A percentile compares a stretch with the other conserved stretches of the same genome.
phyloP scores from a whole-genome alignment of 1,284 basidiomycete genomes.

The Anthracocystis setariae region DNA sequence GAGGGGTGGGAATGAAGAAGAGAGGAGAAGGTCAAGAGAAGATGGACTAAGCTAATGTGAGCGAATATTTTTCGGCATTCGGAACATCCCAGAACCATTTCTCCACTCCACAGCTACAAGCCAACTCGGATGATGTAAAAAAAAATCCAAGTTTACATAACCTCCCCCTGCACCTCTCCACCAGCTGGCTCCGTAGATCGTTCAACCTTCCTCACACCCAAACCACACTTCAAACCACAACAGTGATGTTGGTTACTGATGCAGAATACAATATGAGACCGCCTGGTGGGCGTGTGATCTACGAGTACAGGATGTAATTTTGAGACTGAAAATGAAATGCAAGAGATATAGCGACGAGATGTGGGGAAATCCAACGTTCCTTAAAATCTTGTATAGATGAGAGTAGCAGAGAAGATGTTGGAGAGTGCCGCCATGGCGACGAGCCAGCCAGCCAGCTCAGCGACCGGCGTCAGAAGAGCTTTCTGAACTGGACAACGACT shows the following conservation, averaged over 20 bases:
- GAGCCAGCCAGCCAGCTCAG: too few relatives aligned
- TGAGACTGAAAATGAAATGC: constrained; percentile 1
- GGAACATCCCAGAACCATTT: constrained; percentile 7
- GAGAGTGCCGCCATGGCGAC: too few relatives aligned
- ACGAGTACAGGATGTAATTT: not conserved
- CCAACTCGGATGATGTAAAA: not conserved
- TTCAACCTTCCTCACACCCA: not conserved
- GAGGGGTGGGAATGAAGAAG: not conserved
- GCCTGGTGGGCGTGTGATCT: not conserved
- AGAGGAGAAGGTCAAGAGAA: too few relatives aligned
- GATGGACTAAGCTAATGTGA: not conserved
- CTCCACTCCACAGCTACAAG: too few relatives aligned
- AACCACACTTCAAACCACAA: not conserved
- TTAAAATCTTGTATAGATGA: too few relatives aligned
- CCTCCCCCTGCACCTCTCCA: too few relatives aligned
- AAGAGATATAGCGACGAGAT: too few relatives aligned
- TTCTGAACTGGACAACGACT: constrained; percentile 5
- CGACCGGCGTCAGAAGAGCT: not conserved
- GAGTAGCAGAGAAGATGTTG: too few relatives aligned
- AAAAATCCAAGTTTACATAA: not conserved
- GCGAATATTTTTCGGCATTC: constrained; percentile 11
- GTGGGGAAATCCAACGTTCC: too few relatives aligned
- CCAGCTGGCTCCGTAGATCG: too few relatives aligned
- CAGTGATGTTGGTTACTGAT: not conserved
- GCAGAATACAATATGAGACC: not conserved